Percentiles rank a stretch among this genome's conserved stretches.
These are phyloP conservation scores for Fraxinus americana DNA, from an alignment of 257 asterid species.

Conservation along the genomic window DNA sequence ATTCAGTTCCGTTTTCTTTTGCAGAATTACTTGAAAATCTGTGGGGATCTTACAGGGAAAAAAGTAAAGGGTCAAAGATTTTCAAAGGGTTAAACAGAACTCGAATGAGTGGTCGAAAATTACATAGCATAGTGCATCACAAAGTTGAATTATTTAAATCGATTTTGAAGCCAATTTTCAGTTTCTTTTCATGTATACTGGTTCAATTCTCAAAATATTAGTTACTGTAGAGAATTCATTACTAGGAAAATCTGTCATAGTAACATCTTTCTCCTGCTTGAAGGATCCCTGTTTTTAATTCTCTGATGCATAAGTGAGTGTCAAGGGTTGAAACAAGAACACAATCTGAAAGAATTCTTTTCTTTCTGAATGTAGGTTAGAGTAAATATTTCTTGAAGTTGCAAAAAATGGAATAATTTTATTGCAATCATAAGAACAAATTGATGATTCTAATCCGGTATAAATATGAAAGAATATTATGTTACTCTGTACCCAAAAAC, in stretches of 20 bases:
- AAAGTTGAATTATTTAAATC: too few relatives aligned
- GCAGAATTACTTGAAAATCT: too few relatives aligned
- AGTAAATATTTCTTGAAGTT: neutral
- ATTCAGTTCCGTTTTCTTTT: too few relatives aligned
- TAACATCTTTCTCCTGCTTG: neutral
- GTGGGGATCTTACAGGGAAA: too few relatives aligned
- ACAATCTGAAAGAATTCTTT: neutral
- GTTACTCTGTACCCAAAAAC: conserved; percentile 25
- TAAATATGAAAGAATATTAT: conserved; percentile 60
- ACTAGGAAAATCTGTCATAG: neutral
- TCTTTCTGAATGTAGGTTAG: neutral
- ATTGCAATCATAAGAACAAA: conserved; percentile 45
- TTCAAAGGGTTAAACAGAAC: too few relatives aligned
- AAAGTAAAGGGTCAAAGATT: too few relatives aligned
- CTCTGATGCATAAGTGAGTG: neutral
- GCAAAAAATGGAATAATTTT: conserved; percentile 32
- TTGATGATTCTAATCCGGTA: conserved; percentile 33
- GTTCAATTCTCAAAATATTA: neutral
- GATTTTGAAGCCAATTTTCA: too few relatives aligned
- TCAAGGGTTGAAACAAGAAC: neutral
- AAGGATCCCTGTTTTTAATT: neutral
- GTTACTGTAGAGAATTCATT: neutral
- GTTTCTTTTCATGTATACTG: too few relatives aligned
- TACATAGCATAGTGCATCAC: too few relatives aligned
- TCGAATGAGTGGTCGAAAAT: too few relatives aligned